Base-by-base conservation (phyloP, 495 filamentous ascomycete species). In the Daldinia childiae region DNA sequence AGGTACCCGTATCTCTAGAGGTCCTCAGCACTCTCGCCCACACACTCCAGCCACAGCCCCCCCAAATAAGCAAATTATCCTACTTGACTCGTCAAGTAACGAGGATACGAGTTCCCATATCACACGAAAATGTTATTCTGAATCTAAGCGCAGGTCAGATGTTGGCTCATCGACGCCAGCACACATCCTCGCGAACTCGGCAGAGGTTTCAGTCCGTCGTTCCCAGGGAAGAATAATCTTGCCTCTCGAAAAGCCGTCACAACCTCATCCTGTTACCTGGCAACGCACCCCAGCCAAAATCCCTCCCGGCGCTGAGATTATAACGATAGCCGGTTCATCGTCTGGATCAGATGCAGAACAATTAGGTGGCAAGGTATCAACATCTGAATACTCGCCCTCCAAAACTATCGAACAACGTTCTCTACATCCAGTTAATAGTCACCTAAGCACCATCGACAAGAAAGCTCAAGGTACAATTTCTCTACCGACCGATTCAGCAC, bases 1-100 rank as follows among this genome's bases (percentile, higher is more conserved):
- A 12, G 21, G 1, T 8, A 39, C 41, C 1, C 41, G 12, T 38
- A 1, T 54, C 17, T 6, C 9, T 12, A 27, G 4, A 26, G 17
- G 8, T 1, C 8, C 21, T 29, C 58, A 15, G 12, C 45, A 4
- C 14, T 38, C 48, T 14, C 50, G 26, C 2, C 34, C 48, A 29
- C 57, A 27, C 14, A 56, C 14, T 8, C 27, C 48, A 17, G 26
- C 36, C 27, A 48, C 7, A 36, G 4, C 21, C 4, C 57, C 50
- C 15, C 7, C 8, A 0, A 34, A 41, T 24, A 45, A 15, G 19
- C 9, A 45, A 9, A 21, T 56, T 19, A 62, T 68, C 26, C 29
- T 45, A 12, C 15, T 56, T 19, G 65, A 56, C 27, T 45, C 26
- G 3, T 64, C 61, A 34, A 64, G 52, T 1, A 38, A 58, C 19